Percentiles rank a stretch among this genome's conserved stretches.
phyloP scores from a whole-genome alignment of 2,329 filamentous ascomycete genomes.

The Mycosphaerella sp. region DNA sequence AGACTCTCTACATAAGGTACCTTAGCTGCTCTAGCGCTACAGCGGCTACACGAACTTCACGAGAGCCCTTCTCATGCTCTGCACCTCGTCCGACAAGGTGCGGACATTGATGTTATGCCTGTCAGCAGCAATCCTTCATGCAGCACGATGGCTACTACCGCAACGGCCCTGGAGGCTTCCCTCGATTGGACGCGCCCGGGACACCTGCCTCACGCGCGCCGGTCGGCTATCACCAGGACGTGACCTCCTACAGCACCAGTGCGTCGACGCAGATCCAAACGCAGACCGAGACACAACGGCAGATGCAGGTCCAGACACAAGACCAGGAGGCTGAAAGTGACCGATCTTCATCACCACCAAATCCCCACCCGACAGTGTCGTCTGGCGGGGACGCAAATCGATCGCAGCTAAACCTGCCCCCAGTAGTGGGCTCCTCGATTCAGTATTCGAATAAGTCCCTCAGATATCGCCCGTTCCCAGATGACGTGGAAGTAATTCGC shows the following conservation, averaged over 20 bases:
- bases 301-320: no score
- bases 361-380: background rate
- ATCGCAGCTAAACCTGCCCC: constrained; percentile 15
- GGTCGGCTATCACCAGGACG: background rate
- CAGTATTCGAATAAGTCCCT: constrained; percentile 23
- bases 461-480: constrained; percentile 22
- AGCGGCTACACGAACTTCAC: no score
- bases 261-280: background rate
- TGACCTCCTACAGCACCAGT: constrained; percentile 5
- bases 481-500: constrained; percentile 21
- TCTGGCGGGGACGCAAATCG: constrained; percentile 8
- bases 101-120: no score
- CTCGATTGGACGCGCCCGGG: background rate
- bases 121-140: no score
- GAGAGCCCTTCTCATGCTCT: no score
- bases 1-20: no score
- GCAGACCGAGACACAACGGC: background rate
- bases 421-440: constrained; percentile 21
- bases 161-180: background rate
- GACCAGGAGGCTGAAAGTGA: background rate
- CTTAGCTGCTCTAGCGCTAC: no score
- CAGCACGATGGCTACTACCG: constrained; percentile 2
- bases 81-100: no score
- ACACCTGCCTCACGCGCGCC: background rate
- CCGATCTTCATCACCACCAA: background rate